A percentile compares a stretch with the other conserved stretches of the same genome.
These are phyloP conservation scores for Apiotrichum porosum DNA, from an alignment of 1,284 basidiomycete species.

Conservation along the genomic window DNA sequence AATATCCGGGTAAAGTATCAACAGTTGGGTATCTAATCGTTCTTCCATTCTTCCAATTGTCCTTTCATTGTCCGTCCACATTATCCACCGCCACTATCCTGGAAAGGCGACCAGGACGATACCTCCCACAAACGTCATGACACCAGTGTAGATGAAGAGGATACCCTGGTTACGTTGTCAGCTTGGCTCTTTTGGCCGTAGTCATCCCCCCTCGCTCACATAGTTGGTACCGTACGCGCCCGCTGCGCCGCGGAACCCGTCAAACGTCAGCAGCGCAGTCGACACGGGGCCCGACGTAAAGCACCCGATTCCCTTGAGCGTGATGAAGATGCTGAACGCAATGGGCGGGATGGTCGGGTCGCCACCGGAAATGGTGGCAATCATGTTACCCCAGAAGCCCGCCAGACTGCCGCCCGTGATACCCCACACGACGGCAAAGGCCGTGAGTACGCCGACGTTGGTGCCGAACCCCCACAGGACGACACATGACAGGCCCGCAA, in stretches of 20 bases:
- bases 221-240: constrained; percentile 40
- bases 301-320: constrained; percentile 44
- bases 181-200: not conserved
- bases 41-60: no score
- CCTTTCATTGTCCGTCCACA: no score
- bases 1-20: no score
- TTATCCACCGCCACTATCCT: constrained; percentile 1
- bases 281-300: constrained; percentile 44
- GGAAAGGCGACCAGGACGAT: constrained; percentile 17
- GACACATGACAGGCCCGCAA: constrained; percentile 24
- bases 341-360: constrained; percentile 37
- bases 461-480: constrained; percentile 48
- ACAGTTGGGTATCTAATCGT: no score
- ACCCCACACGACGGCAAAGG: constrained; percentile 36
- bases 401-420: constrained; percentile 32
- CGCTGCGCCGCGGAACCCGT: constrained; percentile 21
- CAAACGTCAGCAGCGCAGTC: constrained; percentile 27
- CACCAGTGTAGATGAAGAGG: constrained; percentile 31
- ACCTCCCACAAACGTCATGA: constrained; percentile 20
- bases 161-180: constrained; percentile 35
- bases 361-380: constrained; percentile 36
- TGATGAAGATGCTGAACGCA: constrained; percentile 42
- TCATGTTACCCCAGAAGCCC: constrained; percentile 37
- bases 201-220: not conserved
- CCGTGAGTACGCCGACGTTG: constrained; percentile 24